Percentiles rank a stretch among this genome's conserved stretches.
Conservation (phyloP, 208 protist genomes). For the Pavlovales sp. region DNA sequence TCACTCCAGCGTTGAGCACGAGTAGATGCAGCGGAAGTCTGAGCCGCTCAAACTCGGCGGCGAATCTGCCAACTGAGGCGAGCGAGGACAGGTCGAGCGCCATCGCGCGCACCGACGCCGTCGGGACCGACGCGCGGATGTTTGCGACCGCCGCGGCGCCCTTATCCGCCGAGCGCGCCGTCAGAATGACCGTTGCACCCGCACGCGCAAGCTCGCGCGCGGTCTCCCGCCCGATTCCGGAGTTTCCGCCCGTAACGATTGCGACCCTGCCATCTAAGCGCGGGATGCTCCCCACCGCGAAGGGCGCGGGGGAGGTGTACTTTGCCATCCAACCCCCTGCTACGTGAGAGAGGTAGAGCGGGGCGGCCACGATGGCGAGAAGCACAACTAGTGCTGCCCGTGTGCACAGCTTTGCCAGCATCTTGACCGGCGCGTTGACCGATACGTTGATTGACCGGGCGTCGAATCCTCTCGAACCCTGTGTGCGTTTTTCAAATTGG, state of each 20-base stretch:
- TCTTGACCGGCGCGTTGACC: no score
- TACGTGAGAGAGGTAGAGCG: background rate
- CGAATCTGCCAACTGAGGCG: background rate
- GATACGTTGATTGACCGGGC: no score
- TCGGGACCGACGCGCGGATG: background rate
- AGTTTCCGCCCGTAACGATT: background rate
- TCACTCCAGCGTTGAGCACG: background rate
- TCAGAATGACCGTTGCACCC: background rate
- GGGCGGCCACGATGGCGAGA: background rate
- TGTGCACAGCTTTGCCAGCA: no score
- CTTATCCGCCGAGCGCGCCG: background rate
- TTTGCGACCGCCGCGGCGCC: background rate
- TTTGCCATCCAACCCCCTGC: background rate
- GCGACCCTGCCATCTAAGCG: background rate
- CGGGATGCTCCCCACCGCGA: background rate
- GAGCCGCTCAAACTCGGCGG: background rate
- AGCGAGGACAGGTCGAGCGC: background rate
- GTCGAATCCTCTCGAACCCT: no score
- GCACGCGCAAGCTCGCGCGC: background rate
- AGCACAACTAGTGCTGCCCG: no score
- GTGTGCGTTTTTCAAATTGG: no score
- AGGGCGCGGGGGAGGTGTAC: background rate
- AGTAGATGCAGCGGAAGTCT: background rate
- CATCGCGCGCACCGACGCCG: background rate
- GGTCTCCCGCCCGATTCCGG: background rate